Evolutionary conservation across 768 basidiomycete species (phyloP).

Genomic region (Crassisporium funariophilum): DNA sequence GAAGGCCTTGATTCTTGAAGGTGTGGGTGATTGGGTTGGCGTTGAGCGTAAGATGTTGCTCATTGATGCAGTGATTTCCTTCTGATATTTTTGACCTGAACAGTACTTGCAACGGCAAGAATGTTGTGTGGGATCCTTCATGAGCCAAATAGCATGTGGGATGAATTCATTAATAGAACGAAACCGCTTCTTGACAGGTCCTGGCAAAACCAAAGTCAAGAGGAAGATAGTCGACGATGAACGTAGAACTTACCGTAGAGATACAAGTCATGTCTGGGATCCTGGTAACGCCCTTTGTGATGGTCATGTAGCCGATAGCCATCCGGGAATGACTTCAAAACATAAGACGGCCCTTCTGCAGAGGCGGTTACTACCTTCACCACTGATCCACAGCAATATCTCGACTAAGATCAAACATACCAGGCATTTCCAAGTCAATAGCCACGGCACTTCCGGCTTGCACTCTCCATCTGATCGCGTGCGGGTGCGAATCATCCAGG

Average conservation of each 20-base stretch:
- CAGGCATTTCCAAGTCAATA: constrained; percentile 45
- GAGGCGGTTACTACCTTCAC: constrained; percentile 4
- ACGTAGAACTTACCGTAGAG: constrained; percentile 56
- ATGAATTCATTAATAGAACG: constrained; percentile 86
- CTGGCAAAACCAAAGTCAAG: constrained; percentile 31
- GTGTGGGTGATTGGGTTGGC: constrained; percentile 23
- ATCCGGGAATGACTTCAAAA: constrained; percentile 64
- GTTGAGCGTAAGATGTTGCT: constrained; percentile 29
- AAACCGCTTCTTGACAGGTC: constrained; percentile 54
- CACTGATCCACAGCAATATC: background rate
- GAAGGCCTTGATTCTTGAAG: constrained; percentile 19
- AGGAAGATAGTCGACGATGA: no score
- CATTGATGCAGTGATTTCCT: constrained; percentile 66
- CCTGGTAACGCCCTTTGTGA: constrained; percentile 56
- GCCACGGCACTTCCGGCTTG: constrained; percentile 44
- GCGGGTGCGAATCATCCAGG: constrained; percentile 50
- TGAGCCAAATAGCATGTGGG: constrained; percentile 82
- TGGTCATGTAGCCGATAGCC: constrained; percentile 78
- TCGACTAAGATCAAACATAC: constrained; percentile 35
- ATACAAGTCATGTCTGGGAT: constrained; percentile 74
- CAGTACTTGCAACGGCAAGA: constrained; percentile 82
- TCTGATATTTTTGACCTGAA: constrained; percentile 64
- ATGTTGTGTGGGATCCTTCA: constrained; percentile 47
- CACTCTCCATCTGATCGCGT: constrained; percentile 61
- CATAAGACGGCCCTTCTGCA: constrained; percentile 55